Evolutionary conservation across 768 basidiomycete genomes (phyloP), one percentile per base, ranked within the genome.

Genomic region (Xerocomellus chrysenteron): DNA sequence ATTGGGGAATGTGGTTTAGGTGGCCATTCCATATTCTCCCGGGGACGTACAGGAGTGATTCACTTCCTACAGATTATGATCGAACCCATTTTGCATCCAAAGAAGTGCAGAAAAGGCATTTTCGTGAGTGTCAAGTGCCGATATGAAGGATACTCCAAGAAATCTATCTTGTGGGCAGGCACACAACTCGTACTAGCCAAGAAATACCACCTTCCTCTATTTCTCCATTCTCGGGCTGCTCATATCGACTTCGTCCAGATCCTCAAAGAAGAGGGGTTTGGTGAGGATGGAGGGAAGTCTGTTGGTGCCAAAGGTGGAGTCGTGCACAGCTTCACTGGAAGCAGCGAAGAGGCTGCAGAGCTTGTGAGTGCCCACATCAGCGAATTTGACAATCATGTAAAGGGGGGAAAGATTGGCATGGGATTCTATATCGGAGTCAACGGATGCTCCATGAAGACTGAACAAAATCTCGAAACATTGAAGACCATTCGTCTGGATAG

Each of bases 1-100:
- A 73, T 92, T 16, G 91, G 91, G 21, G 91, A 93, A 71, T 89
- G 90, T 60, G 91, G 91, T 21, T 71, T 92, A 49, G 90, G 88
- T 88, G 59, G 41, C 35, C 52, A 41, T 49, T 36, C n/a, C 12
- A 2, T 17, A 21, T 45, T 55, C 16, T 40, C 46, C 9, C 16
- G 3, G 43, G 21, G 17, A 26, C 5, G 14, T 42, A 50, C 16
- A 17, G 37, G 21, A 26, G 42, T 51, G 14, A 58, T 14, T 40
- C 30, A 41, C 24, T 17, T 45, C 6, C 21, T 55, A 21, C 58
- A 89, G 90, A 93, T 67, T 92, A 92, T 61, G 91, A 92, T 64
- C 78, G 91, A 21, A 79, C 84, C 0, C 84, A 85, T 62, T 86
- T 85, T 65, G 82, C 89, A 7, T 60, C 80, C 2, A 72, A 74